Base-by-base conservation (phyloP, 495 filamentous ascomycete genomes). In the Amphirosellinia nigrospora region DNA sequence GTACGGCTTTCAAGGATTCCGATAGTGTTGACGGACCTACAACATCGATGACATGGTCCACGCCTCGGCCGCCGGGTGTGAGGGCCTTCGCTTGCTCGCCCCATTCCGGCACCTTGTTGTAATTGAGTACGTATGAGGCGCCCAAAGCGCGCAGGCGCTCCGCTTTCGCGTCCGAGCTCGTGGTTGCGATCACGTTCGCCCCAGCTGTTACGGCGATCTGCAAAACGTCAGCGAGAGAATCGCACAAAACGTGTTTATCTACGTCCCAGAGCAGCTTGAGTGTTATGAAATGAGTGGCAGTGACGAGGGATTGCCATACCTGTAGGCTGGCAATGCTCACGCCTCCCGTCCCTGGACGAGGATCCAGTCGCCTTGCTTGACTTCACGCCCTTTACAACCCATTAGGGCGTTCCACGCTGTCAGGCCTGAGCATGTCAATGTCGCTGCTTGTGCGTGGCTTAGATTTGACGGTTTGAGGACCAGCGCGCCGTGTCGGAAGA, bases 401-500 rank as follows among this genome's bases (percentile, higher is more conserved):
- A 72, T 82, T 74, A 11, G 74, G 74, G 34, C 80, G 71, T 70
- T 84, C 81, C 71, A 82, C 72, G 72, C 82, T 76, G 73, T 83
- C 19, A 53, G 11, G 5, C 64, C 45, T 1, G 64, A 53, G 45
- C 64, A 67, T 19, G 64, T 32, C 64, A 67, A 39, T 15, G 64
- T 67, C 9, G 64, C 64, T 16, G 64, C 88, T 73, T 94, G 89
- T 4, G 86, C 68, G 45, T 82, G 84, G 71, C 80, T 83, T 26
- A 94, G 80, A 70, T 89, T 89, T 10, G 73, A 70, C 0, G 92
- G 91, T 74, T 86, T 84, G 45, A 80, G 4, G 90, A 53, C 50
- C 11, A 53, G 50, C 50, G 50, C 92, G 61, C 86, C 80, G 77
- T 93, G 87, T 70, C 86, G 82, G 77, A 92, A 93, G 2, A 84